Evolutionary conservation across 306 rosid species (phyloP).

Genomic region (Quercus aquifolioides): DNA sequence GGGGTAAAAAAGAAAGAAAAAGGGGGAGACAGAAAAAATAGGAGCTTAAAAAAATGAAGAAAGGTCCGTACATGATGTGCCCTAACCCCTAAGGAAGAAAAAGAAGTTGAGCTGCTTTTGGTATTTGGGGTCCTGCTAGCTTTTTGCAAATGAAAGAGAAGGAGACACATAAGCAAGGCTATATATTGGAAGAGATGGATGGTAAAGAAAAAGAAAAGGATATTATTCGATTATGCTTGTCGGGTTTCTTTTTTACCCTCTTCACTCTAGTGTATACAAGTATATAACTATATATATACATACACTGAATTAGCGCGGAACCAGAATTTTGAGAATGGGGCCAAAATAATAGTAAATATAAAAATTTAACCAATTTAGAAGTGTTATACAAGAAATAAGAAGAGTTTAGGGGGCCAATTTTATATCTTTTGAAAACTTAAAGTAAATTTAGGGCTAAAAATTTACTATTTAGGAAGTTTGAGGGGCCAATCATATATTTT

Average conservation of each 20-base stretch:
- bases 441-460: too few relatives aligned
- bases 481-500: too few relatives aligned
- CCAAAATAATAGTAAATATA: too few relatives aligned
- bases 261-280: too few relatives aligned
- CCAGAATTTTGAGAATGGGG: too few relatives aligned
- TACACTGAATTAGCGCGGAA: too few relatives aligned
- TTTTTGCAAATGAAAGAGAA: slow-evolving; percentile 15
- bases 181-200: slow-evolving; percentile 1
- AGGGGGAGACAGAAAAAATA: neutral
- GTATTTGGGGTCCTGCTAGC: slow-evolving; percentile 9
- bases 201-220: slow-evolving; percentile 32
- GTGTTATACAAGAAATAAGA: too few relatives aligned
- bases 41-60: neutral
- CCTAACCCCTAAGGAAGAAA: slow-evolving; percentile 17
- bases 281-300: too few relatives aligned
- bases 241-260: slow-evolving; percentile 12
- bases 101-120: slow-evolving; percentile 15
- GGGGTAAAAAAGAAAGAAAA: neutral
- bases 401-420: too few relatives aligned
- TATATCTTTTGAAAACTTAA: too few relatives aligned
- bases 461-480: too few relatives aligned
- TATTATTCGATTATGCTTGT: slow-evolving; percentile 47
- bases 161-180: slow-evolving; percentile 1
- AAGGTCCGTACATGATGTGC: slow-evolving; percentile 19
- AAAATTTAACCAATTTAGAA: too few relatives aligned